Evolutionary conservation across 768 basidiomycete genomes (phyloP), one percentile per base, ranked within the genome.

Genomic region (Tubosaeta sp.): DNA sequence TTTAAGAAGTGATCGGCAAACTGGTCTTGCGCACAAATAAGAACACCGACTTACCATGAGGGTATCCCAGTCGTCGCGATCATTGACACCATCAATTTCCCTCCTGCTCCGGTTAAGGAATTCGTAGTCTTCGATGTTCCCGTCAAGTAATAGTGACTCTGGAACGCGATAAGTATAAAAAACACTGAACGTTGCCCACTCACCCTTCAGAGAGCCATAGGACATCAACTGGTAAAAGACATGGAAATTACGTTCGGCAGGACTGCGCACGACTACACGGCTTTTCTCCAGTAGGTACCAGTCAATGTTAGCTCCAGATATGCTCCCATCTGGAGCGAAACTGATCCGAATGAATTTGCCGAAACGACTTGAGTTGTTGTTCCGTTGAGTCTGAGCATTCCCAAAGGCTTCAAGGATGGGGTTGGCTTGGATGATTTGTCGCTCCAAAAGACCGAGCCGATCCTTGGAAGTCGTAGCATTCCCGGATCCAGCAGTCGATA

Each of bases 251-350:
- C 97, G 78, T 71, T 99, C 97, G 0, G 88, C 90, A 53, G 87
- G 84, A 56, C 84, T 91, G 48, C 97, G 76, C 37, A 83, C 83
- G 8, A 95, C 91, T 3, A 99, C 95, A 57, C 97, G 75, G 64
- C 92, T 95, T 77, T 99, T 99, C 76, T 99, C 97, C 51, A 99
- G 74, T 29, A 99, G 76, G 67, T 99, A 99, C 97, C 97, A 98
- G 68, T 99, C 95, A 54, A 98, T 93, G 65, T 94, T 97, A 25
- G 97, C 97, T 1, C 97, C 97, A 1, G 94, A 89, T 52, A 99
- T 99, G 58, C 91, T 92, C 2, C 95, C 95, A 58, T 90, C 85
- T 0, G 89, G 85, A 1, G 91, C 83, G 71, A 99, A 99, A 64
- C 87, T 88, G 55, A 99, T 98, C 42, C 93, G 80, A 43, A 99